A percentile compares a stretch with the other conserved stretches of the same genome.
Conservation (phyloP, 2,329 filamentous ascomycete genomes). For the Fusarium sp. region DNA sequence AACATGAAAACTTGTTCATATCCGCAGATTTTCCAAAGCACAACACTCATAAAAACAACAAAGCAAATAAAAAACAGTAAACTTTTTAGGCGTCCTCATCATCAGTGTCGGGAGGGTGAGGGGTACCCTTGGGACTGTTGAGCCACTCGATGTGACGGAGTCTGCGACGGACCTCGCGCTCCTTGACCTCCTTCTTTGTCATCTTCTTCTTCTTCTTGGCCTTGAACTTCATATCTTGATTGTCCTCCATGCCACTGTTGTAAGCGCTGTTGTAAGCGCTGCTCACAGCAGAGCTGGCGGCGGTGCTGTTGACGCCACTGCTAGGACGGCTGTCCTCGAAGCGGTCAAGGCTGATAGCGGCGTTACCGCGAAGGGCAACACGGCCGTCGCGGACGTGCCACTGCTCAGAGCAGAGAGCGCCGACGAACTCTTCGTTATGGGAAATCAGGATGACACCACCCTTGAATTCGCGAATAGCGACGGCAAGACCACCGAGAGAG, state of each 20-base stretch:
- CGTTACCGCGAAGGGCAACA: conserved; percentile 84
- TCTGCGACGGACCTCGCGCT: conserved; percentile 86
- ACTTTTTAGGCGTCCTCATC: conserved; percentile 69
- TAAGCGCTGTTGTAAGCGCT: conserved; percentile 77
- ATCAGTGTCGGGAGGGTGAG: conserved; percentile 81
- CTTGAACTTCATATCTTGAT: conserved; percentile 85
- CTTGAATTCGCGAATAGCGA: conserved; percentile 97
- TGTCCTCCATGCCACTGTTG: conserved; percentile 88
- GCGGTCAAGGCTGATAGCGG: conserved; percentile 80
- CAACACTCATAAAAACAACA: conserved; percentile 8
- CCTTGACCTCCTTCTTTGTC: conserved; percentile 96
- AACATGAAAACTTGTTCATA: conserved; percentile 31
- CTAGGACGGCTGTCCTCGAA: conserved; percentile 87
- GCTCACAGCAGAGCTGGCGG: conserved; percentile 67
- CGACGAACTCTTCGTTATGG: conserved; percentile 99
- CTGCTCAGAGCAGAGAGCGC: conserved; percentile 94
- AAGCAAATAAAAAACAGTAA: conserved; percentile 17
- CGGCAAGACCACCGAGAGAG: conserved; percentile 94
- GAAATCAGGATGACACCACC: conserved; percentile 99
- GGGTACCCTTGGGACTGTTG: conserved; percentile 87
- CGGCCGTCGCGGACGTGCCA: conserved; percentile 93
- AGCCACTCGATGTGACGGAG: conserved; percentile 89
- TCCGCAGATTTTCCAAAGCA: conserved; percentile 16
- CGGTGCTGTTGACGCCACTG: conserved; percentile 66
- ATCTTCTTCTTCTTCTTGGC: conserved; percentile 98